A percentile compares a stretch with the other conserved stretches of the same genome.
phyloP scores from a whole-genome alignment of 1,284 basidiomycete species.

The Xerocomus amazonicus region DNA sequence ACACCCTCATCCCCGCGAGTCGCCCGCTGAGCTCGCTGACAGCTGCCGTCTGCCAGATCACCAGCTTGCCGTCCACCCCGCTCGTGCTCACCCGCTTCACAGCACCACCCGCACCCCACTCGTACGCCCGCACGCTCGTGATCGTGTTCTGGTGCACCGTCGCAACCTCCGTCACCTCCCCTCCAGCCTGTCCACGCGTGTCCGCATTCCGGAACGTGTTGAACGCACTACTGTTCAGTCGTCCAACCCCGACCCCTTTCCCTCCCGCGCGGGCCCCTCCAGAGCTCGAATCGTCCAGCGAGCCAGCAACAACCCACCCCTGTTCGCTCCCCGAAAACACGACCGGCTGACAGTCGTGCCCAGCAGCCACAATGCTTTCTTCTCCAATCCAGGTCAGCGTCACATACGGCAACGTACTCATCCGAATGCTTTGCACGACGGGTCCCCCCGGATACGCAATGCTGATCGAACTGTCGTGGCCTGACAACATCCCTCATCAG shows the following conservation, averaged over 20 bases:
- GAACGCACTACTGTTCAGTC: conserved; percentile 93
- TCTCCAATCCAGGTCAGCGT: conserved; percentile 85
- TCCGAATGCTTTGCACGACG: conserved; percentile 68
- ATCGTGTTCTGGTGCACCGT: conserved; percentile 99
- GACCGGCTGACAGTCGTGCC: conserved; percentile 96
- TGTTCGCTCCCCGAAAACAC: conserved; percentile 71
- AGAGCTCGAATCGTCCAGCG: conserved; percentile 73
- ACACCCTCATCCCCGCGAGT: conserved; percentile 52
- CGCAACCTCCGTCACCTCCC: conserved; percentile 59
- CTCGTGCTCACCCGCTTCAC: conserved; percentile 84
- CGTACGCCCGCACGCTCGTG: conserved; percentile 82
- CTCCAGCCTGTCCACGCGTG: conserved; percentile 66
- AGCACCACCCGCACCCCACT: conserved; percentile 52
- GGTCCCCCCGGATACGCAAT: conserved; percentile 84
- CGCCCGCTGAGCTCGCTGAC: conserved; percentile 43
- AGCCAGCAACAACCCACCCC: conserved; percentile 78
- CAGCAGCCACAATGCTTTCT: conserved; percentile 81
- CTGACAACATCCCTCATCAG: conserved; percentile 37
- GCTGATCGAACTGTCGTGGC: conserved; percentile 88
- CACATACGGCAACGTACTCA: conserved; percentile 75
- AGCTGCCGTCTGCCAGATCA: conserved; percentile 81
- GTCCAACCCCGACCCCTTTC: conserved; percentile 58
- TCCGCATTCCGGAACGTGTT: conserved; percentile 95
- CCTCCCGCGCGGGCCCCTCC: conserved; percentile 34
- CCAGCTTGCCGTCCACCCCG: conserved; percentile 93